These are phyloP conservation scores for Neurospora sp. DNA, from an alignment of 495 filamentous ascomycete species.

Conservation along the genomic window DNA sequence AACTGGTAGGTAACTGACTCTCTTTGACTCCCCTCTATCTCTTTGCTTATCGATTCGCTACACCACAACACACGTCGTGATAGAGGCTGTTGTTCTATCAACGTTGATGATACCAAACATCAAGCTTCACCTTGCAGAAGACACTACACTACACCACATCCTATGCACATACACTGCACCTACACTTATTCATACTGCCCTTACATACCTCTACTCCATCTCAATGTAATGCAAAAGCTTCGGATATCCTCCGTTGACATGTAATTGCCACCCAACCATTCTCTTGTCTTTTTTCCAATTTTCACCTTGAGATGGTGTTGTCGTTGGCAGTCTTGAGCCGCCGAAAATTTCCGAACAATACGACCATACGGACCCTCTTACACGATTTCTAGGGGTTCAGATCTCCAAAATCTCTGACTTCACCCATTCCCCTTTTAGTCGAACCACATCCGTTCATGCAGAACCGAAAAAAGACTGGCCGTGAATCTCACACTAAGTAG, in stretches of 20 bases:
- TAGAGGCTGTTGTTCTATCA: background rate
- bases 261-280: background rate
- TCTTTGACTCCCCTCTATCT: background rate
- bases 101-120: background rate
- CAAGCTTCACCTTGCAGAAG: background rate
- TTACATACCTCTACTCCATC: background rate
- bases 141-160: background rate
- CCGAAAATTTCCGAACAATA: background rate
- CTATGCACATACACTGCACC: background rate
- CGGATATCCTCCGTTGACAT: background rate
- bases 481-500: background rate
- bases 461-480: background rate
- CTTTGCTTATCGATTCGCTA: background rate
- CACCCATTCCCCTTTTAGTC: background rate
- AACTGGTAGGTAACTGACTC: background rate
- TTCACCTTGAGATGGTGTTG: background rate
- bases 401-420: background rate
- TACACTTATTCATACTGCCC: background rate
- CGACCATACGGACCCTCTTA: background rate
- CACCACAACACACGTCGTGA: background rate
- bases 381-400: no score
- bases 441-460: background rate
- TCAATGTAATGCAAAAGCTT: background rate
- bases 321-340: background rate
- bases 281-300: background rate